Evolutionary conservation across 2,329 filamentous ascomycete genomes (phyloP), one percentile per base, ranked within the genome.

Genomic region (Claviceps sp.): DNA sequence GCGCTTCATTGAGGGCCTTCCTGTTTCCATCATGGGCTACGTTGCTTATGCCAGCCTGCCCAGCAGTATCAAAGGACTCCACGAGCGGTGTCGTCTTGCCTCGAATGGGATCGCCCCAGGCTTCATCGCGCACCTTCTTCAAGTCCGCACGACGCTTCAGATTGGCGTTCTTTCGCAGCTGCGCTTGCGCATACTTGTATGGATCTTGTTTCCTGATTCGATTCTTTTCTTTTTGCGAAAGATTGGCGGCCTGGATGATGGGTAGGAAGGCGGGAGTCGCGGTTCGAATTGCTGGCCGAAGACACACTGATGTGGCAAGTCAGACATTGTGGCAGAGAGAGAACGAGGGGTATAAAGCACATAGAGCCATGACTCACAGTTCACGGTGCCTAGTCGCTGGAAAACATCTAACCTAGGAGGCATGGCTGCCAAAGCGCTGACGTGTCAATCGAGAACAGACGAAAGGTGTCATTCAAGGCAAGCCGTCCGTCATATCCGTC

Each of bases 161-260:
- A 64, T 95, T 95, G 58, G 85, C 87, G 11, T 85, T 81, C 68
- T 91, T 95, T 56, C 88, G 84, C 65, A 89, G 87, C 61, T 85
- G 80, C 37, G 87, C 83, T 68, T 94, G 88, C 3, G 85, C 85
- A 68, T 85, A 79, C 54, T 84, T 76, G 65, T 94, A 96, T 0
- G 89, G 89, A 61, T 97, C 88, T 63, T 81, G 79, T 64, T 85
- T 82, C 54, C 78, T 78, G 56, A 78, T 75, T 55, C 79, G 77
- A 65, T 82, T 82, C 69, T 79, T 79, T 58, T 86, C 78, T 58
- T 80, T 75, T 50, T 71, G 70, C 41, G 81, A 79, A 22, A 83
- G 65, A 58, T 79, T 80, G 48, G 85, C 84, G 56, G 79, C 79
- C 58, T 87, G 81, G 59, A 78, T 70, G 64, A 83, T 64, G 60